Evolutionary conservation across 805 yeast genomes (phyloP), one percentile per base, ranked within the genome.

Genomic region (Lipomyces mesembrius): DNA sequence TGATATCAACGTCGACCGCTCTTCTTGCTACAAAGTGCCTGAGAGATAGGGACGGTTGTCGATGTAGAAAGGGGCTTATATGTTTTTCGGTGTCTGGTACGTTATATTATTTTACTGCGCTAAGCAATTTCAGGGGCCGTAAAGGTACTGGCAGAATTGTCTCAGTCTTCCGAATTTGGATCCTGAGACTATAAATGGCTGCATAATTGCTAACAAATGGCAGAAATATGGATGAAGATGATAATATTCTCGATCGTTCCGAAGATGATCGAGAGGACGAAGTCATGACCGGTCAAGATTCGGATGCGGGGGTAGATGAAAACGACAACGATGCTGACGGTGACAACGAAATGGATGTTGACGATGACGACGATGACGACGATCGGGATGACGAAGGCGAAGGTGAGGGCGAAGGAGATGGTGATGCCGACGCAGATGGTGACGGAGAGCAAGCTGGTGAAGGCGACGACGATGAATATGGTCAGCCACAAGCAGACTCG

Each of bases 281-380:
- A 14, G 69, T 64, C 11, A 57, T 64, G 3, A 62, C 62, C 8
- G 68, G 67, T 3, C 72, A 71, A 8, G 70, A 67, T 1, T 57
- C 67, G n/a, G 65, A 62, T 22, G 54, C 27, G 2, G 71, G 68
- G 3, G 67, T 62, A 1, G 71, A 68, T 12, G 74, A 65, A 2
- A 71, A 71, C 43, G 74, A 73, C 20, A 74, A 68, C 2, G 76
- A 70, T 6, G 77, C 72, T 5, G 76, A 73, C 34, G 75, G 74
- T 14, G 78, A 75, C 8, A 77, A 72, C 3, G 75, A 75, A 6
- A 75, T 74, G 20, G 79, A 75, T 7, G 71, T 63, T 12, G 77
- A 74, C 6, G 77, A 74, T 8, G 74, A 72, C 17, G 80, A 77
- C n/a, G 73, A 73, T 17, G 71, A 73, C 37, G 73, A 72, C 29